Conservation (phyloP, 2,329 filamentous ascomycete genomes). For the Aphanocladium album region DNA sequence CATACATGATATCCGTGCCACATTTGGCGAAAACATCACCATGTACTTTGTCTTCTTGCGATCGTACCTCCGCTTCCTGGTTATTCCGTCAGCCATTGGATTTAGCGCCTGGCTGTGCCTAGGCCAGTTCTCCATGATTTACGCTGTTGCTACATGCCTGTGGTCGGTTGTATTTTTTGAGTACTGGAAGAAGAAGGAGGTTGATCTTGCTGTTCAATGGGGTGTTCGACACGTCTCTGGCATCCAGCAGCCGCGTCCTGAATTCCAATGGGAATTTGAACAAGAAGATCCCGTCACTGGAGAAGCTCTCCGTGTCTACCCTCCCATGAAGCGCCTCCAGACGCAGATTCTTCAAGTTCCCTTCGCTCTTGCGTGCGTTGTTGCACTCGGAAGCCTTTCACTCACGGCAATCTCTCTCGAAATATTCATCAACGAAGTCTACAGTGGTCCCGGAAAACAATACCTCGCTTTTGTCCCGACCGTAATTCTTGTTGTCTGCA, state of each 20-base stretch:
- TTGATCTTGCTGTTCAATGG: slow-evolving; percentile 83
- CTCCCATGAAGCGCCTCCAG: slow-evolving; percentile 66
- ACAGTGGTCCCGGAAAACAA: slow-evolving; percentile 80
- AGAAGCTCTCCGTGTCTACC: slow-evolving; percentile 70
- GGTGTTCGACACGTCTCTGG: slow-evolving; percentile 77
- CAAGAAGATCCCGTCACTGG: slow-evolving; percentile 76
- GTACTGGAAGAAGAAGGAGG: slow-evolving; percentile 92
- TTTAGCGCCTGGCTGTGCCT: slow-evolving; percentile 74
- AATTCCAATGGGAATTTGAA: slow-evolving; percentile 76
- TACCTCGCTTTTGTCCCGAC: slow-evolving; percentile 85
- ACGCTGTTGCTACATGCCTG: slow-evolving; percentile 71
- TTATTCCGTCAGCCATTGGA: slow-evolving; percentile 77
- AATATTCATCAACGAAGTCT: slow-evolving; percentile 92
- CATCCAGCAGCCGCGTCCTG: slow-evolving; percentile 70
- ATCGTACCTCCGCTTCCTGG: slow-evolving; percentile 79
- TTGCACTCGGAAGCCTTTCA: slow-evolving; percentile 75
- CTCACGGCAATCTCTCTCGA: slow-evolving; percentile 86
- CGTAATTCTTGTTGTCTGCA: slow-evolving; percentile 72
- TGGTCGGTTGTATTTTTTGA: slow-evolving; percentile 90
- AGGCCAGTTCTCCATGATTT: slow-evolving; percentile 76
- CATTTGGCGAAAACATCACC: slow-evolving; percentile 78
- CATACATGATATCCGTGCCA: slow-evolving; percentile 68
- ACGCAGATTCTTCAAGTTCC: slow-evolving; percentile 78
- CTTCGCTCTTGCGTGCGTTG: slow-evolving; percentile 69
- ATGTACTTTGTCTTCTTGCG: slow-evolving; percentile 96